A percentile compares a stretch with the other conserved stretches of the same genome.
Evolutionary conservation across 202 grass and related monocot genomes (phyloP).

Genomic region (Carex arenaria): DNA sequence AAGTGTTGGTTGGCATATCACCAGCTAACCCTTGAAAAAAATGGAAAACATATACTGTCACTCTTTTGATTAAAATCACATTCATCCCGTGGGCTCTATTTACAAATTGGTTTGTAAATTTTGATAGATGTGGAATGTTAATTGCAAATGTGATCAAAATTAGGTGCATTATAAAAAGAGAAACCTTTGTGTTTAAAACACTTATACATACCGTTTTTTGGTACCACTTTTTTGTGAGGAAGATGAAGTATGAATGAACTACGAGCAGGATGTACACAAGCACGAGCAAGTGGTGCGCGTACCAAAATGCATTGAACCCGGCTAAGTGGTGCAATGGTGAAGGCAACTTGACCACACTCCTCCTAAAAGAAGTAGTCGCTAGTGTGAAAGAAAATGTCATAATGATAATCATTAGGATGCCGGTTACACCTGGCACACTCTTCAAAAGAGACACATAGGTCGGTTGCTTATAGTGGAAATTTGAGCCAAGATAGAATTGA

Average conservation of each 20-base stretch:
- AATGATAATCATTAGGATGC: conserved; percentile 89
- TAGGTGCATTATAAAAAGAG: background rate
- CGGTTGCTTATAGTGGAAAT: conserved; percentile 67
- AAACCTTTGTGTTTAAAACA: background rate
- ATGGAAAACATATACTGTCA: no score
- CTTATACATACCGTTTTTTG: conserved; percentile 74
- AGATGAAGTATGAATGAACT: conserved; percentile 90
- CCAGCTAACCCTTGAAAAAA: no score
- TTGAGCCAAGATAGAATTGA: conserved; percentile 42
- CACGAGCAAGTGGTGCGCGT: conserved; percentile 86
- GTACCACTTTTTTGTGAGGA: conserved; percentile 84
- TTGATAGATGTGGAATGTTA: background rate
- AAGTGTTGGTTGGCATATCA: no score
- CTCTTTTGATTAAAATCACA: background rate
- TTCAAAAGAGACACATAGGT: conserved; percentile 55
- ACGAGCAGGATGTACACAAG: conserved; percentile 76
- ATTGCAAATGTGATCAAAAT: background rate
- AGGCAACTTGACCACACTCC: conserved; percentile 87
- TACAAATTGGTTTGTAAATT: background rate
- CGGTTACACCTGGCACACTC: conserved; percentile 66
- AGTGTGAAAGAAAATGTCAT: conserved; percentile 95
- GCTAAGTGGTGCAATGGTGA: conserved; percentile 87
- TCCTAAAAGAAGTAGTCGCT: conserved; percentile 77
- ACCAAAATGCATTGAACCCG: conserved; percentile 99
- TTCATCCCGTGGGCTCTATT: background rate